Conservation (phyloP, 2,329 filamentous ascomycete genomes). For the Uncinocarpus reesii region DNA sequence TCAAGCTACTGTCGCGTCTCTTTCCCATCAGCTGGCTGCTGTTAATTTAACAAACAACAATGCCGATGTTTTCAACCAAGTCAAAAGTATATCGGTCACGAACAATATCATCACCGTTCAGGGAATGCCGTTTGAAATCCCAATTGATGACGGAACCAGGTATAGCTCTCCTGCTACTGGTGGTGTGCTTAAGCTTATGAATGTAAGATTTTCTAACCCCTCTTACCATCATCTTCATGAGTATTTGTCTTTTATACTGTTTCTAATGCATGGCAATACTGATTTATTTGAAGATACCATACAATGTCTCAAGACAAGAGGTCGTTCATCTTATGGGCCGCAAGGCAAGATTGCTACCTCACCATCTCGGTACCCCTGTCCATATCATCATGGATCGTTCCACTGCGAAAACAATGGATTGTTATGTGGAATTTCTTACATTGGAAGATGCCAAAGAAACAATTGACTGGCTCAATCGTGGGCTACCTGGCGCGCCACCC, state of each 20-base stretch:
- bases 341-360: slow-evolving; percentile 31
- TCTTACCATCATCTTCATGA: neutral
- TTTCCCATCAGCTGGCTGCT: neutral
- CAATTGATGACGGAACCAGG: slow-evolving; percentile 23
- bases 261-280: neutral
- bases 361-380: slow-evolving; percentile 36
- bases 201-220: no score
- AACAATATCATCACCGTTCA: slow-evolving; percentile 9
- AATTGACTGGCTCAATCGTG: slow-evolving; percentile 30
- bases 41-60: neutral
- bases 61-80: neutral
- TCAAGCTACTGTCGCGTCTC: neutral
- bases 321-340: slow-evolving; percentile 40
- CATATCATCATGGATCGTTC: slow-evolving; percentile 50
- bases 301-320: slow-evolving; percentile 41
- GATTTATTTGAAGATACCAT: slow-evolving; percentile 38
- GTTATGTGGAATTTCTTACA: slow-evolving; percentile 40
- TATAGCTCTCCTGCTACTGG: slow-evolving; percentile 18
- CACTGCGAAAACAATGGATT: slow-evolving; percentile 48
- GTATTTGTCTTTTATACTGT: neutral
- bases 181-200: slow-evolving; percentile 30
- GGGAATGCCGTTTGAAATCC: slow-evolving; percentile 19
- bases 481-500: slow-evolving; percentile 30
- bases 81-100: neutral
- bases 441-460: slow-evolving; percentile 31